Percentiles rank a stretch among this genome's conserved stretches.
Conservation (phyloP, 495 filamentous ascomycete species). For the Darksidea phi region DNA sequence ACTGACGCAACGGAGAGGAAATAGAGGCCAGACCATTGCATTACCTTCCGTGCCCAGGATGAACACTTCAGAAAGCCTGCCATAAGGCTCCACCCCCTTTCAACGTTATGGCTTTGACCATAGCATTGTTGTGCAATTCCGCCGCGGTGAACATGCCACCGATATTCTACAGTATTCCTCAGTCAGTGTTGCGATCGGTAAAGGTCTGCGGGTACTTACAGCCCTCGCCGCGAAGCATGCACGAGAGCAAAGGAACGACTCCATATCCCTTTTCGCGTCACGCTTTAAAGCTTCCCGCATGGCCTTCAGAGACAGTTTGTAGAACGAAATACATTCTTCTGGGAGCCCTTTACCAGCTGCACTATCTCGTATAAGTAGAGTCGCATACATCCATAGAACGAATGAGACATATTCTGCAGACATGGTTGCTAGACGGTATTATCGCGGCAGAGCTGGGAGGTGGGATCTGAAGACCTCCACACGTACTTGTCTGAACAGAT, state of each 20-base stretch:
- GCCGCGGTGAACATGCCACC: neutral
- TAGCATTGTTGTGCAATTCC: neutral
- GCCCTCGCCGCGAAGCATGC: neutral
- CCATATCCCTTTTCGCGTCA: neutral
- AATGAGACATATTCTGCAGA: neutral
- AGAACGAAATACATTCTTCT: neutral
- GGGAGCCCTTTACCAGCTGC: neutral
- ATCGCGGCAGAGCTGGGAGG: neutral
- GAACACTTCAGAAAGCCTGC: neutral
- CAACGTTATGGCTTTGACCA: constrained; percentile 1
- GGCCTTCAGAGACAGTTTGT: neutral
- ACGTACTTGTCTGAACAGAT: neutral
- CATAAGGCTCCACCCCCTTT: neutral
- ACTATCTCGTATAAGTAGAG: neutral
- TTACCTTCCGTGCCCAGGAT: neutral
- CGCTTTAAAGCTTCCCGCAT: neutral
- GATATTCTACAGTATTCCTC: neutral
- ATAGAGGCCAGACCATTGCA: no score
- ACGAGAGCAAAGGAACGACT: neutral
- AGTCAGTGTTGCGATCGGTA: neutral
- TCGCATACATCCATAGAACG: constrained; percentile 2
- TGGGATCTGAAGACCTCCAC: neutral
- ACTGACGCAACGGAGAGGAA: no score
- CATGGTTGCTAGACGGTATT: constrained; percentile 1
- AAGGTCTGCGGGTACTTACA: neutral